These are phyloP conservation scores for Cerrena zonata DNA, from an alignment of 1,284 basidiomycete species.

Conservation along the genomic window DNA sequence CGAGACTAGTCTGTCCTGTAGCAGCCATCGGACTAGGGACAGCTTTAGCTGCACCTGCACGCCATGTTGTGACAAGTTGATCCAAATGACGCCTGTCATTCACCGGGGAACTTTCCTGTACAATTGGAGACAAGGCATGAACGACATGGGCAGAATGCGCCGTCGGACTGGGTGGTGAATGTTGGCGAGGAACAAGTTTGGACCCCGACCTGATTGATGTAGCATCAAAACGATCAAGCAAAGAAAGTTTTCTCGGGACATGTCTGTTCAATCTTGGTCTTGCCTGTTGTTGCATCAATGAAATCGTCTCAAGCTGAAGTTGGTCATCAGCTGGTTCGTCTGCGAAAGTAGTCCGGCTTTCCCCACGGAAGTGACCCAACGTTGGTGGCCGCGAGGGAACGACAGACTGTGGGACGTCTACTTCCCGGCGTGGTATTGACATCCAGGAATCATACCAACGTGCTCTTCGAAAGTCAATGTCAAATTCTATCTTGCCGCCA, in stretches of 20 bases:
- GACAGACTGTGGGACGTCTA: constrained; percentile 39
- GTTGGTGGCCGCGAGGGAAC: constrained; percentile 37
- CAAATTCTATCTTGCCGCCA: constrained; percentile 69
- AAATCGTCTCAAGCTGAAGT: constrained; percentile 29
- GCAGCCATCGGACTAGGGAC: constrained; percentile 44
- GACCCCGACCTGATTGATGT: constrained; percentile 32
- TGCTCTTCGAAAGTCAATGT: constrained; percentile 65
- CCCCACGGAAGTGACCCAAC: constrained; percentile 44
- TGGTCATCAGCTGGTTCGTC: constrained; percentile 43
- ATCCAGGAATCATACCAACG: constrained; percentile 72
- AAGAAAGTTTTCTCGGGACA: constrained; percentile 59
- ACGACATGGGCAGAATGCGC: constrained; percentile 20
- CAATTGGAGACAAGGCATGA: constrained; percentile 49
- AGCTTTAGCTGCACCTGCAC: constrained; percentile 44
- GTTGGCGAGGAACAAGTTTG: constrained; percentile 18
- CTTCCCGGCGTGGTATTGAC: constrained; percentile 41
- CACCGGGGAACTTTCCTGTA: constrained; percentile 54
- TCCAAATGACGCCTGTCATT: constrained; percentile 44
- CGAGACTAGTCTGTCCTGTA: constrained; percentile 48
- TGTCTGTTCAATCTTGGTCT: constrained; percentile 34
- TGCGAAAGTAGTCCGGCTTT: constrained; percentile 46
- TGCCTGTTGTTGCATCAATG: constrained; percentile 17
- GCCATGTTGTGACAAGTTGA: constrained; percentile 58
- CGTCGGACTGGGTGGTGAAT: constrained; percentile 24
- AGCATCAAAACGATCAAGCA: constrained; percentile 57